phyloP scores from a whole-genome alignment of 1,284 basidiomycete genomes.

The Nidula niveotomentosa region DNA sequence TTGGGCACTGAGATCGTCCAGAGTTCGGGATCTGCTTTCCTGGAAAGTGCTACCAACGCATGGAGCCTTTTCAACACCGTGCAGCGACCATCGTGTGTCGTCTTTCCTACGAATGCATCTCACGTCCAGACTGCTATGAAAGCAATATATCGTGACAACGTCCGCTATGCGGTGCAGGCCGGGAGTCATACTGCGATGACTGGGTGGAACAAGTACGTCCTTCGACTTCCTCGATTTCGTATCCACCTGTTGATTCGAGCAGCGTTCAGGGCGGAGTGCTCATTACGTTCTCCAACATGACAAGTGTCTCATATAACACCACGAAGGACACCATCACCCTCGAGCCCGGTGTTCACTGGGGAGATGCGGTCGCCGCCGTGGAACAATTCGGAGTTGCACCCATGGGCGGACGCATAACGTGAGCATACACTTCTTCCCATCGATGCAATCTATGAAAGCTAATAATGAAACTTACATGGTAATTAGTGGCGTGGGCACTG shows the following conservation, averaged over 20 bases:
- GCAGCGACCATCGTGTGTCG: conserved; percentile 14
- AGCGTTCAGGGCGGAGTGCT: conserved; percentile 35
- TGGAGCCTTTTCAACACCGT: conserved; percentile 13
- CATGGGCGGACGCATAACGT: conserved; percentile 34
- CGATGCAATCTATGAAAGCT: neutral
- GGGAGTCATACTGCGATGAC: conserved; percentile 20
- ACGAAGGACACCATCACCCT: conserved; percentile 30
- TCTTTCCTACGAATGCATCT: conserved; percentile 9
- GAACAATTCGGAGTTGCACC: conserved; percentile 32
- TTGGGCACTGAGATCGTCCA: no score
- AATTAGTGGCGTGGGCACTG: conserved; percentile 36
- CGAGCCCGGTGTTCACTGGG: conserved; percentile 36
- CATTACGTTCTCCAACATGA: conserved; percentile 35
- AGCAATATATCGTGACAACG: conserved; percentile 10
- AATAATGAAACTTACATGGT: neutral
- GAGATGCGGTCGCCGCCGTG: conserved; percentile 29
- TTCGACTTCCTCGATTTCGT: neutral
- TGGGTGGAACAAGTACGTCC: conserved; percentile 17
- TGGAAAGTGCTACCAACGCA: conserved; percentile 1
- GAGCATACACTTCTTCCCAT: conserved; percentile 6
- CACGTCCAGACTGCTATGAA: conserved; percentile 17
- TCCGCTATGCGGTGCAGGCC: conserved; percentile 17
- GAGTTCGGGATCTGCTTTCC: neutral
- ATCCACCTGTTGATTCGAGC: neutral
- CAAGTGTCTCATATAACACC: conserved; percentile 29